phyloP scores from a whole-genome alignment of 306 rosid genomes.

The Cicer judaicum region DNA sequence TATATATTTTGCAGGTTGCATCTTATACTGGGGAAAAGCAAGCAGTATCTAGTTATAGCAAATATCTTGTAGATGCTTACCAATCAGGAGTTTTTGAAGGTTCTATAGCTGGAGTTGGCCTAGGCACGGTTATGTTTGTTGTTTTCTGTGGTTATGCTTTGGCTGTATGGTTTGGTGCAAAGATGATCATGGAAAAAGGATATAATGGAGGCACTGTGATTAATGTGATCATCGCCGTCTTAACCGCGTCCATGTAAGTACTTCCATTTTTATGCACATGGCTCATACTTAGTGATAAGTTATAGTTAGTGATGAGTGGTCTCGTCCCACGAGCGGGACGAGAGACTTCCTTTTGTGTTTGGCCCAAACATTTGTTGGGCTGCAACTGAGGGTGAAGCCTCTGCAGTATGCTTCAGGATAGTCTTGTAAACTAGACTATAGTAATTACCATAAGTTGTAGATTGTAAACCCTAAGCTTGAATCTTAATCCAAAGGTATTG shows the following conservation, averaged over 20 bases:
- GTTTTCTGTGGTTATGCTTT: slow-evolving; percentile 67
- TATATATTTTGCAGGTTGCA: slow-evolving; percentile 60
- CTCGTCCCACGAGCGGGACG: too few species aligned
- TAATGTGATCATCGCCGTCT: slow-evolving; percentile 75
- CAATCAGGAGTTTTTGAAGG: slow-evolving; percentile 80
- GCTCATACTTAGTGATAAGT: too few species aligned
- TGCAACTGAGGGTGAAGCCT: too few species aligned
- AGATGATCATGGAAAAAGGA: slow-evolving; percentile 76
- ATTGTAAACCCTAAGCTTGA: too few species aligned
- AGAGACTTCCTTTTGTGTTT: too few species aligned
- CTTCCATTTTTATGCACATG: not conserved
- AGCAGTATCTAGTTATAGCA: slow-evolving; percentile 62
- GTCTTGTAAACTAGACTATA: too few species aligned
- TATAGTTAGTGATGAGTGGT: too few species aligned
- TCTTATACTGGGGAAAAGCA: slow-evolving; percentile 88
- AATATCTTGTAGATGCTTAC: slow-evolving; percentile 70
- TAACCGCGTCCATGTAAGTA: slow-evolving; percentile 85
- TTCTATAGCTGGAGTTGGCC: slow-evolving; percentile 62
- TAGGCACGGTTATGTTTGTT: slow-evolving; percentile 65
- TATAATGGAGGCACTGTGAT: slow-evolving; percentile 78
- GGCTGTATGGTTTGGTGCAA: slow-evolving; percentile 87
- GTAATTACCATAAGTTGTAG: too few species aligned
- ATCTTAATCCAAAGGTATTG: too few species aligned
- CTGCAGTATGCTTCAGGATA: too few species aligned
- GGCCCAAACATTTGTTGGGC: too few species aligned